A percentile compares a stretch with the other conserved stretches of the same genome.
Evolutionary conservation across 2,329 filamentous ascomycete species (phyloP).

Genomic region (Trichoderma cornu-damae): DNA sequence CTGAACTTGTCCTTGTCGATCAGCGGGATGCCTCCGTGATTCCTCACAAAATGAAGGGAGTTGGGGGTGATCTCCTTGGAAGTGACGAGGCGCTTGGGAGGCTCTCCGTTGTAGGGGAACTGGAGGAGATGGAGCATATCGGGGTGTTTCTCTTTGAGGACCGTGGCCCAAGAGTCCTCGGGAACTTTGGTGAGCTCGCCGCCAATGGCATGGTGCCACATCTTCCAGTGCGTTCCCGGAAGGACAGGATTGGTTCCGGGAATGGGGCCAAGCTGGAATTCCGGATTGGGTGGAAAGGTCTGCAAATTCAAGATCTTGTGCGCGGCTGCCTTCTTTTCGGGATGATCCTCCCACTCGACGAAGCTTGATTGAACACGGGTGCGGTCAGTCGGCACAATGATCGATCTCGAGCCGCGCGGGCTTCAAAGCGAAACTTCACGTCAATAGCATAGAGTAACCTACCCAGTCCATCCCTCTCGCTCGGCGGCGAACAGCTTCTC

Average conservation of each 20-base stretch:
- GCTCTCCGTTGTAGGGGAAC: conserved; percentile 12
- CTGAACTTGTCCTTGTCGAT: conserved; percentile 12
- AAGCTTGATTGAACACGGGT: background rate
- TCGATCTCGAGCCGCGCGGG: background rate
- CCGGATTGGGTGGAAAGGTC: conserved; percentile 7
- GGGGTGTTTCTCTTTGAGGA: conserved; percentile 8
- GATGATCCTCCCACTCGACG: conserved; percentile 14
- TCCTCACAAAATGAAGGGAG: conserved; percentile 10
- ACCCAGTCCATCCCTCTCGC: conserved; percentile 4
- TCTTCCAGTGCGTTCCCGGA: conserved; percentile 8
- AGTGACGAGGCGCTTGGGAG: conserved; percentile 1
- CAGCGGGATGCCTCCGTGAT: conserved; percentile 5
- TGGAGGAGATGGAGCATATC: conserved; percentile 12
- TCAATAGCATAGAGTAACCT: background rate
- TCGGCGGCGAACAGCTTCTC: background rate
- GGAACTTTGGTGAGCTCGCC: conserved; percentile 3
- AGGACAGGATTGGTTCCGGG: conserved; percentile 4
- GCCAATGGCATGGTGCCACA: conserved; percentile 9
- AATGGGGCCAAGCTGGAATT: conserved; percentile 8
- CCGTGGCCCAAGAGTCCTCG: conserved; percentile 4
- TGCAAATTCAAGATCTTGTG: conserved; percentile 6
- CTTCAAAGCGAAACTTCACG: background rate
- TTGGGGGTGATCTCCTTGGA: conserved; percentile 5
- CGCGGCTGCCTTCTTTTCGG: conserved; percentile 8
- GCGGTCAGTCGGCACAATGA: too few species aligned